Evolutionary conservation across 352 stramenopile species (phyloP).

Genomic region (Phytophthora nicotianae): DNA sequence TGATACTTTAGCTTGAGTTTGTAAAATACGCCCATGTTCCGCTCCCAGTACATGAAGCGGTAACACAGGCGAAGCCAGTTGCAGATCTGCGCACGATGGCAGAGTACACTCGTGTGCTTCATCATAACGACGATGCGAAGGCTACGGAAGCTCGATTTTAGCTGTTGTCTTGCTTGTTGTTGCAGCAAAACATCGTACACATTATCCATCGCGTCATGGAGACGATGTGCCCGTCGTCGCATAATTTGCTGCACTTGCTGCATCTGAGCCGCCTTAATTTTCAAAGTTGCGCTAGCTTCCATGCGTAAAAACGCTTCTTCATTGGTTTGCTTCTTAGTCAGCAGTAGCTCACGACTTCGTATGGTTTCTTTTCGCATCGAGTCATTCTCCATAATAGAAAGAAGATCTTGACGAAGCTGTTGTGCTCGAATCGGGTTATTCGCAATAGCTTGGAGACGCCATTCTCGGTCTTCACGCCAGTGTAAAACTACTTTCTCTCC

Average conservation of each 20-base stretch:
- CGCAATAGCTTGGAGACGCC: slow-evolving; percentile 48
- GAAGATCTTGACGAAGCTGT: slow-evolving; percentile 43
- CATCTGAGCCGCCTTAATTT: slow-evolving; percentile 54
- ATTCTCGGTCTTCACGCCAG: slow-evolving; percentile 56
- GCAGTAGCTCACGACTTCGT: slow-evolving; percentile 38
- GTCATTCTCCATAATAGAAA: slow-evolving; percentile 41
- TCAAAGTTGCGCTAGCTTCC: slow-evolving; percentile 47
- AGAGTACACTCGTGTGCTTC: slow-evolving; percentile 50
- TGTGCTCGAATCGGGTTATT: slow-evolving; percentile 42
- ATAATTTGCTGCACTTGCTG: slow-evolving; percentile 58
- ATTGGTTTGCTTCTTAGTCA: slow-evolving; percentile 41
- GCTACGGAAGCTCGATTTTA: slow-evolving; percentile 65
- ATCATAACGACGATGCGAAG: slow-evolving; percentile 55
- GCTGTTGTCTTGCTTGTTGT: slow-evolving; percentile 43
- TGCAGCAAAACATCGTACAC: slow-evolving; percentile 58
- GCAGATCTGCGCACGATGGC: slow-evolving; percentile 50
- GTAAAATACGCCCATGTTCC: slow-evolving; percentile 47
- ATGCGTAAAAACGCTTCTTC: slow-evolving; percentile 60
- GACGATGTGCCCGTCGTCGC: slow-evolving; percentile 46
- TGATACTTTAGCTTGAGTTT: slow-evolving; percentile 46
- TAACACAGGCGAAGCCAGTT: slow-evolving; percentile 69
- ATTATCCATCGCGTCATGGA: slow-evolving; percentile 70
- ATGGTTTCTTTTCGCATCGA: slow-evolving; percentile 38
- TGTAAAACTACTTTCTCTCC: slow-evolving; percentile 37
- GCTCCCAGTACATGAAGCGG: slow-evolving; percentile 60